Conservation (phyloP, 179 eudicot genomes). For the Carnegiea gigantea region DNA sequence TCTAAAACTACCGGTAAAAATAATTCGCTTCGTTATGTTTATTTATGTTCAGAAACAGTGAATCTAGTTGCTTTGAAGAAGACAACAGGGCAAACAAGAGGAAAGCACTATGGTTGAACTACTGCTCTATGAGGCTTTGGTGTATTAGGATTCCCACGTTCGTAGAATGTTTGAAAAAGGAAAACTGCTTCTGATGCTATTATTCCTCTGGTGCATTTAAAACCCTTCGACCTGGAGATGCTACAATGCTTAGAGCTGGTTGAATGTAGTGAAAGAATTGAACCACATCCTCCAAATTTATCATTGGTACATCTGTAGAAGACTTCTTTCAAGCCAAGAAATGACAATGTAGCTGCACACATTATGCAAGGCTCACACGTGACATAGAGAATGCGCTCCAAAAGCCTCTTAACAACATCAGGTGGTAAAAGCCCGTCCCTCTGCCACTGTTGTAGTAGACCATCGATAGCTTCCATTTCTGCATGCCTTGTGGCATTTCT, state of each 20-base stretch:
- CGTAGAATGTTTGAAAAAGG: conserved; percentile 66
- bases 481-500: conserved; percentile 85
- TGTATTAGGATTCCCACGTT: conserved; percentile 87
- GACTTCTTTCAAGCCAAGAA: conserved; percentile 76
- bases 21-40: not conserved
- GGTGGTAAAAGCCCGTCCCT: conserved; percentile 46
- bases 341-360: conserved; percentile 83
- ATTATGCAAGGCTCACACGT: conserved; percentile 97
- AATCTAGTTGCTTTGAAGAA: not conserved
- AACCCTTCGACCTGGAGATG: conserved; percentile 37
- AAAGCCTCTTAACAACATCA: conserved; percentile 51
- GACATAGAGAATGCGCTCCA: conserved; percentile 68
- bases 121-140: conserved; percentile 72
- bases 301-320: conserved; percentile 85
- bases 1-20: not conserved
- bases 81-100: not conserved
- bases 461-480: conserved; percentile 84
- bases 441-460: conserved; percentile 64
- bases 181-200: conserved; percentile 78
- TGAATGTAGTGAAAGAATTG: conserved; percentile 69
- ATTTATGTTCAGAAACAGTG: not conserved
- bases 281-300: conserved; percentile 95
- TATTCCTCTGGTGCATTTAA: conserved; percentile 74
- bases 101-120: conserved; percentile 24
- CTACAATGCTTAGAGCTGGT: conserved; percentile 24